Percentiles rank a stretch among this genome's conserved stretches.
Evolutionary conservation across 495 filamentous ascomycete species (phyloP).

Genomic region (Aspergillus homomorphus): DNA sequence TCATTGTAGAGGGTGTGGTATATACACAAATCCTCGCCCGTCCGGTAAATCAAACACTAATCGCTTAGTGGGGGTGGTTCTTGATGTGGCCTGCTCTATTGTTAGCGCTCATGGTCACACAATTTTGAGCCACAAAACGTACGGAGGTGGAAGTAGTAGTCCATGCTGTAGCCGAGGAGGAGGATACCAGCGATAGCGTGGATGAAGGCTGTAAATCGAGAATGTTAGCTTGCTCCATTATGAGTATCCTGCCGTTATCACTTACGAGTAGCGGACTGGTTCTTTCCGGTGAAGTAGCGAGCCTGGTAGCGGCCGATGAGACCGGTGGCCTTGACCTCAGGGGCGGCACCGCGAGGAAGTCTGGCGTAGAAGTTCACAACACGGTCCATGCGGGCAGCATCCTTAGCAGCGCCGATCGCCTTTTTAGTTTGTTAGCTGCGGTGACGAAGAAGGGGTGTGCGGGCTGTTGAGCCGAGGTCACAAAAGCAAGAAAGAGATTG

Average conservation of each 20-base stretch:
- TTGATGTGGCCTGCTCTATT: slow-evolving; percentile 82
- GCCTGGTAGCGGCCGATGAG: slow-evolving; percentile 84
- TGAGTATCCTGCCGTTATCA: slow-evolving; percentile 15
- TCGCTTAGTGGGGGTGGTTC: slow-evolving; percentile 90
- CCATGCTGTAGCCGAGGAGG: slow-evolving; percentile 82
- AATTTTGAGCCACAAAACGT: slow-evolving; percentile 39
- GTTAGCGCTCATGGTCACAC: slow-evolving; percentile 16
- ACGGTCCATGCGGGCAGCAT: slow-evolving; percentile 93
- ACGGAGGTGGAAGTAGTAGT: slow-evolving; percentile 99
- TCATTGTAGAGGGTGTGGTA: slow-evolving; percentile 32
- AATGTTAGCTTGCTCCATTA: slow-evolving; percentile 4
- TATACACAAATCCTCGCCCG: slow-evolving; percentile 42
- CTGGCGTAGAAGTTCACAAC: slow-evolving; percentile 98
- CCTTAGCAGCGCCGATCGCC: slow-evolving; percentile 87
- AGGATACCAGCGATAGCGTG: slow-evolving; percentile 77
- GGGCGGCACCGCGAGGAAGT: slow-evolving; percentile 84
- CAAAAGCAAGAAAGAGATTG: slow-evolving; percentile 12
- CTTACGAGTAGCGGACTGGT: slow-evolving; percentile 82
- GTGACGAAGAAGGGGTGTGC: neutral
- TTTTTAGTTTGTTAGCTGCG: slow-evolving; percentile 39
- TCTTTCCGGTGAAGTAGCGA: slow-evolving; percentile 86
- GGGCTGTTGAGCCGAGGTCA: neutral
- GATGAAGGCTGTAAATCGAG: slow-evolving; percentile 63
- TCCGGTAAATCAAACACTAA: slow-evolving; percentile 20
- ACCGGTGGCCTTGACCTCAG: slow-evolving; percentile 73